Evolutionary conservation across 768 basidiomycete species (phyloP).

Genomic region (Lanmaoa pseudosensibilis): DNA sequence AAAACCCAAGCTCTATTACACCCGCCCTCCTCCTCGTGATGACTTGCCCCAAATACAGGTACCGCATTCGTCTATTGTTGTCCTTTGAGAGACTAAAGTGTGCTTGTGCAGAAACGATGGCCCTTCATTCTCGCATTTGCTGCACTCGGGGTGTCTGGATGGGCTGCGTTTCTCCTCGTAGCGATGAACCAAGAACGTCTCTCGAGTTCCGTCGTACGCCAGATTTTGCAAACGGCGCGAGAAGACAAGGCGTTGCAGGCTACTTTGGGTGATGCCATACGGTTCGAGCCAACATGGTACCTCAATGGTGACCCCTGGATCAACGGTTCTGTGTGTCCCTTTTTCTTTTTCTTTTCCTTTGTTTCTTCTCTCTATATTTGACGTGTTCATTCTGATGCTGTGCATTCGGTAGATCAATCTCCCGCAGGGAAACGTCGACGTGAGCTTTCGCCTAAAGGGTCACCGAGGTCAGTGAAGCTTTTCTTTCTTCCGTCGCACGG

Average conservation of each 20-base stretch:
- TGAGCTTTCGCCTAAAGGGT: slow-evolving; percentile 74
- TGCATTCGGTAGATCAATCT: slow-evolving; percentile 57
- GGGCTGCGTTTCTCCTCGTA: slow-evolving; percentile 67
- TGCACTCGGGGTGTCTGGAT: slow-evolving; percentile 55
- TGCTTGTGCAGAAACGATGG: slow-evolving; percentile 45
- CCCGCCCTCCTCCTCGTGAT: slow-evolving; percentile 36
- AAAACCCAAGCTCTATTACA: slow-evolving; percentile 45
- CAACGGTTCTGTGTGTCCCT: slow-evolving; percentile 58
- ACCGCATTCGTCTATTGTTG: not conserved
- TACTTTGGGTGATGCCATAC: slow-evolving; percentile 58
- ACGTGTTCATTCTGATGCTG: not conserved
- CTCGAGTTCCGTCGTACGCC: slow-evolving; percentile 70
- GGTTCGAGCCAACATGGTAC: slow-evolving; percentile 43
- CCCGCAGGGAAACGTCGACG: slow-evolving; percentile 72
- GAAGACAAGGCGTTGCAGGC: slow-evolving; percentile 50
- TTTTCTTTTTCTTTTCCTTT: not conserved
- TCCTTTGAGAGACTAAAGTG: not conserved
- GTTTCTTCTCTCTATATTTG: not conserved
- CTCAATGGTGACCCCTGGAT: slow-evolving; percentile 76
- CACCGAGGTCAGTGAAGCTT: slow-evolving; percentile 51
- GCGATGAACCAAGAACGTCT: slow-evolving; percentile 78
- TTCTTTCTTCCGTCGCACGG: not conserved
- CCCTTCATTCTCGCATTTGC: slow-evolving; percentile 52
- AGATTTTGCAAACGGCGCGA: slow-evolving; percentile 60
- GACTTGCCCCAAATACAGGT: slow-evolving; percentile 48